These are phyloP conservation scores for Apiospora saccharicola DNA, from an alignment of 2,329 filamentous ascomycete genomes.

Conservation along the genomic window DNA sequence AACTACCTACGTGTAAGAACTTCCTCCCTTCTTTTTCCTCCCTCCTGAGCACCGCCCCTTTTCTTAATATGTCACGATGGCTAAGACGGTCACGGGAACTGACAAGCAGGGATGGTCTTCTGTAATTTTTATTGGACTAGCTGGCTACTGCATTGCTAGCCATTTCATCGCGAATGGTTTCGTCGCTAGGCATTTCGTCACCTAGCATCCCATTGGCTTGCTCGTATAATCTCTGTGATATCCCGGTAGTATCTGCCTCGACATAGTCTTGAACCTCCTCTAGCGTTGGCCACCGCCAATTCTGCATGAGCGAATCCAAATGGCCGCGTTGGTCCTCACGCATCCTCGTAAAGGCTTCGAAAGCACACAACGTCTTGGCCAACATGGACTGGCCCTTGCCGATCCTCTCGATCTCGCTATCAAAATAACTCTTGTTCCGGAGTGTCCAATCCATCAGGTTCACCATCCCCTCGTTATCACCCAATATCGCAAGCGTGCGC, in stretches of 20 bases:
- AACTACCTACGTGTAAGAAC: neutral
- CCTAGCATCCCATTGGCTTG: neutral
- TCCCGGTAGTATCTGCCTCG: conserved; percentile 31
- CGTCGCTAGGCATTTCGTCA: neutral
- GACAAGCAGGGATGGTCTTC: neutral
- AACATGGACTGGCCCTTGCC: conserved; percentile 39
- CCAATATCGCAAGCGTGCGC: conserved; percentile 66
- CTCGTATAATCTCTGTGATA: conserved; percentile 26
- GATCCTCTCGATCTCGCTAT: conserved; percentile 44
- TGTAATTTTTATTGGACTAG: neutral
- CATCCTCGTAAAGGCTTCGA: conserved; percentile 57
- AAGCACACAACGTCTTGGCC: conserved; percentile 52
- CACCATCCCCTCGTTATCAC: conserved; percentile 65
- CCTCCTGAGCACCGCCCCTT: too few relatives aligned
- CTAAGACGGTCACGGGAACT: neutral
- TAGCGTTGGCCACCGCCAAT: conserved; percentile 41
- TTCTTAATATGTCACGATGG: neutral
- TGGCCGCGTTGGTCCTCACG: conserved; percentile 34
- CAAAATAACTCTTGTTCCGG: conserved; percentile 47
- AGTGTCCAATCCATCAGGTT: conserved; percentile 66
- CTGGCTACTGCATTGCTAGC: neutral
- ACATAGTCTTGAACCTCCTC: conserved; percentile 40
- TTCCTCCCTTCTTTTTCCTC: too few relatives aligned
- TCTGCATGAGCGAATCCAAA: conserved; percentile 32
- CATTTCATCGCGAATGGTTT: neutral